Conservation (phyloP, 768 basidiomycete species). For the Lyophyllum semitale region DNA sequence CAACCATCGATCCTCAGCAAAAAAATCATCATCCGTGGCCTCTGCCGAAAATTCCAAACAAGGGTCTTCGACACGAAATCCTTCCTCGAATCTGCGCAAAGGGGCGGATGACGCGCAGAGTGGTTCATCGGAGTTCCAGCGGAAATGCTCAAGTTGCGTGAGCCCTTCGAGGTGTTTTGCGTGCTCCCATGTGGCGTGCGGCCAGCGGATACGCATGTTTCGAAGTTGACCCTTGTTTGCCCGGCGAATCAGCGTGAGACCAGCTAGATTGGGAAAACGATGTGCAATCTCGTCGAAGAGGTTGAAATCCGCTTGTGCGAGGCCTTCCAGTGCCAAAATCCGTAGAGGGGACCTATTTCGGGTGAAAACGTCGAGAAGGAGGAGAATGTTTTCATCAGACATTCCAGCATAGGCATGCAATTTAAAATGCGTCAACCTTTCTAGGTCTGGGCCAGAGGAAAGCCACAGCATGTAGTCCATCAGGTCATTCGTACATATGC, state of each 20-base stretch:
- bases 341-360: neutral
- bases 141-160: neutral
- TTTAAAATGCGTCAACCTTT: neutral
- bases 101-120: neutral
- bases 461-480: too few species aligned
- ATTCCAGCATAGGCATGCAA: neutral
- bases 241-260: neutral
- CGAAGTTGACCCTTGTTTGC: neutral
- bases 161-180: neutral
- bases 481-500: too few species aligned
- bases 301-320: neutral
- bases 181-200: neutral
- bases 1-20: neutral
- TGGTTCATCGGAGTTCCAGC: neutral
- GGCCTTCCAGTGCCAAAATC: neutral
- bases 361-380: neutral
- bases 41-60: neutral
- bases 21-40: neutral
- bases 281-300: neutral
- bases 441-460: too few species aligned
- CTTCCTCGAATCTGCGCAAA: neutral
- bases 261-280: neutral
- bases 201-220: neutral
- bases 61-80: neutral
- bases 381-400: neutral